Percentiles rank a stretch among this genome's conserved stretches.
These are phyloP conservation scores for Acanthamoeba royreba DNA, from an alignment of 208 protist genomes.

Conservation along the genomic window DNA sequence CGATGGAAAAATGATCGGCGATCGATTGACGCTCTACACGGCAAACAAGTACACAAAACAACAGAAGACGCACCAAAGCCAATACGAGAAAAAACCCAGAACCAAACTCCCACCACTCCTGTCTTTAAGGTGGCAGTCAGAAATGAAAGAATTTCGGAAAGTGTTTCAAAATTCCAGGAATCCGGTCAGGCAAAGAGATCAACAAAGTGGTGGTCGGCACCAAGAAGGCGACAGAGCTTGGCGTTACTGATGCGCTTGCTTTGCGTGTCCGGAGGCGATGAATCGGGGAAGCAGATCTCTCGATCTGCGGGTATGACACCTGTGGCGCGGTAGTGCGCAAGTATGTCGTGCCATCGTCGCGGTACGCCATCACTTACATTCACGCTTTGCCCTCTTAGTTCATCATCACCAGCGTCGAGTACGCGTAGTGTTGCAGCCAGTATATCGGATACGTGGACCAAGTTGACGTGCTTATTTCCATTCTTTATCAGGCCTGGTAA, in stretches of 20 bases:
- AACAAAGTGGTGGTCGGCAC: background rate
- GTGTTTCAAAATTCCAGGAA: no score
- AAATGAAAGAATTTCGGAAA: no score
- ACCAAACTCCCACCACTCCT: no score
- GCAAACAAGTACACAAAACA: no score
- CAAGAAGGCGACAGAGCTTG: background rate
- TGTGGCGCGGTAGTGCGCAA: background rate
- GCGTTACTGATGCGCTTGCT: conserved; percentile 26
- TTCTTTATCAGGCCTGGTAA: background rate
- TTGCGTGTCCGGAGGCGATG: background rate
- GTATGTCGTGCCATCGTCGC: background rate
- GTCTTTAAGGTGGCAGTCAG: no score
- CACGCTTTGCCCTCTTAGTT: background rate
- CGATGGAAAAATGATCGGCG: no score
- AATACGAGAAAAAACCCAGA: no score
- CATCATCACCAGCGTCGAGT: background rate
- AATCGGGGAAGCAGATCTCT: conserved; percentile 11
- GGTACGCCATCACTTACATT: background rate
- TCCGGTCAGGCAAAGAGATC: conserved; percentile 26
- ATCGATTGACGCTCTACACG: no score
- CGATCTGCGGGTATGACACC: background rate
- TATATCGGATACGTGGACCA: background rate
- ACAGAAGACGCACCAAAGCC: no score
- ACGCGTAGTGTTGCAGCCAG: background rate
- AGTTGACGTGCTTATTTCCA: conserved; percentile 10